A percentile compares a stretch with the other conserved stretches of the same genome.
These are phyloP conservation scores for Rhynchospora tenuis DNA, from an alignment of 176 grass and related monocot species.

Conservation along the genomic window DNA sequence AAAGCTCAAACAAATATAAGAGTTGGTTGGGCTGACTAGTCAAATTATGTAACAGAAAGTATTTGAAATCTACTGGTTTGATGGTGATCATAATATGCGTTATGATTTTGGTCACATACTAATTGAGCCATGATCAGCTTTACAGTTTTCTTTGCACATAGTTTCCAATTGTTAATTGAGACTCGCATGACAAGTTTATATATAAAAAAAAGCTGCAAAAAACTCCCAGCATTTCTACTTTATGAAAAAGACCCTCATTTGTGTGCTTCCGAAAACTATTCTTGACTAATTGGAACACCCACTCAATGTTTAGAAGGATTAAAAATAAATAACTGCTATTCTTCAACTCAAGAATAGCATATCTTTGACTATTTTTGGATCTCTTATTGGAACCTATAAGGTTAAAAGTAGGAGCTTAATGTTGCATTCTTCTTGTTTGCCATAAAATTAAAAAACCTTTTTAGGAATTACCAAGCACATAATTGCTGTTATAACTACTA, in stretches of 20 bases:
- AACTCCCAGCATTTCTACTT: background rate
- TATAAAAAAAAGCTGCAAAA: background rate
- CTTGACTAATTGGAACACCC: background rate
- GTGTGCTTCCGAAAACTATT: background rate
- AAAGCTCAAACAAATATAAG: background rate
- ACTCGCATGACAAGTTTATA: background rate
- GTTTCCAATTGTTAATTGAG: background rate
- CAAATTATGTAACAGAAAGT: background rate
- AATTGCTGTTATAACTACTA: background rate
- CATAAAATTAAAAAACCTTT: background rate
- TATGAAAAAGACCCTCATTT: background rate
- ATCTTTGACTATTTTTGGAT: background rate
- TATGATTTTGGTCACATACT: background rate
- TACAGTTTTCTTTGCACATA: background rate
- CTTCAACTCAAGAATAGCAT: background rate
- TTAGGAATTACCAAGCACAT: background rate
- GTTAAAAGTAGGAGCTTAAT: background rate
- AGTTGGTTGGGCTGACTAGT: background rate
- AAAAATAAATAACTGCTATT: background rate
- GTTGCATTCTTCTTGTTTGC: background rate
- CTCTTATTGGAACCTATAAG: background rate
- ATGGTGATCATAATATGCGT: background rate
- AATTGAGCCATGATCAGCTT: background rate
- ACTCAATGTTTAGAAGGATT: background rate
- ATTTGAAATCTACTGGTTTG: background rate